Base-by-base conservation (phyloP, 2,329 filamentous ascomycete species). In the Alternaria alternata region DNA sequence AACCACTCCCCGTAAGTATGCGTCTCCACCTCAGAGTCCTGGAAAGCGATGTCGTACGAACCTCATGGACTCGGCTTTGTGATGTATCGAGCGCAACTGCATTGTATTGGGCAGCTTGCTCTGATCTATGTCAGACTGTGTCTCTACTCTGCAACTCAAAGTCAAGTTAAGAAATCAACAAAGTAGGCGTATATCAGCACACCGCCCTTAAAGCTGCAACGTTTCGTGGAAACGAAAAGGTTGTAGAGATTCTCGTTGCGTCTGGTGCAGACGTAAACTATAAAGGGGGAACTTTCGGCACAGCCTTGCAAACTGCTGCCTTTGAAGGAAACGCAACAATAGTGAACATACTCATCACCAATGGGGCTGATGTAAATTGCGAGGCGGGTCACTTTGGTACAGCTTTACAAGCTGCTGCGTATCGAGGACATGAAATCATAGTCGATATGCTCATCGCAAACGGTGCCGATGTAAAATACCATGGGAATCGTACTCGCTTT, bases 351-450 rank as follows among this genome's bases (percentile, higher is more conserved):
- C 16, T 38, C 7, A 18, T 38, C 16, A n/a, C 16, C 1, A 38
- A 11, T n/a, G 16, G 16, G 7, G n/a, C 36, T 1, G 3, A 18
- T 18, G 3, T 39, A 20, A 5, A 5, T 22, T 22, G 20, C 20
- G 20, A 22, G 20, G 20, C 20, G 20, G 20, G 20, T 3, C 3
- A 3, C 20, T 22, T 1, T 5, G 34, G 34, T n/a, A 38, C 34
- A 38, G 34, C 16, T n/a, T 38, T 38, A 18, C 16, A 7, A 38
- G 16, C 34, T 38, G 34, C 34, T 4, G 34, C 34, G 0, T 18
- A 0, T 7, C 1, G 1, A 3, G 34, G 34, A n/a, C 1, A 4
- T 0, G 14, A 38, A 9, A 18, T 1, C 0, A 18, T 38, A 18
- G 3, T 38, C 2, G 5, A 38, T 38, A 18, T 38, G 36, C 16